Evolutionary conservation across 2,329 filamentous ascomycete species (phyloP), one percentile per base, ranked within the genome.

Genomic region (Acarospora socialis): DNA sequence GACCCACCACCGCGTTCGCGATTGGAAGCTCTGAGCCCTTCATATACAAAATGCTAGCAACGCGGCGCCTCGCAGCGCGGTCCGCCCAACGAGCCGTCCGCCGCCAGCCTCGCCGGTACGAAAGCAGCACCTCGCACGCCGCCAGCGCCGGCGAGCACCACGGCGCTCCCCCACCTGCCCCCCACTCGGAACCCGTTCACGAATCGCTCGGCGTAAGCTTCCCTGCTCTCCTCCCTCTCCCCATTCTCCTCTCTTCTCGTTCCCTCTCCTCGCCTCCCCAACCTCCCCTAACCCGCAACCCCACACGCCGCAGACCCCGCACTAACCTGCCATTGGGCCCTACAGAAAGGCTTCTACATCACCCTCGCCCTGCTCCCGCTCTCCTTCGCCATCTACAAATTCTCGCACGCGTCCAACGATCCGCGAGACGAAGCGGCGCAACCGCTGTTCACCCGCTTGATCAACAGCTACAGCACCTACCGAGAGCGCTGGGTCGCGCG

Each of bases 231-330:
- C 7, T n/a, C 5, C 5, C 5, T n/a, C 15, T 28, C 10, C 13
- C 26, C 17, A 26, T 13, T 3, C 6, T 5, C 13, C 7, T 13
- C 8, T 19, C 18, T 21, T 7, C 7, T 16, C 34, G 10, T 26
- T 18, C 6, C 1, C 8, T 7, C 12, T 15, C 7, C 23, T 41
- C 15, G 37, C 37, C 43, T 21, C 23, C 3, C 27, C 28, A 10
- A 38, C 34, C 15, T 32, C 46, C 2, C 51, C 49, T 4, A 65
- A 62, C 51, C 76, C 77, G 34, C 72, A 65, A 59, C 84, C 84
- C 34, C 66, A 1, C 72, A 70, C 5, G 60, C 50, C 29, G 3
- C 15, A 28, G 25, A 39, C 27, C 26, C 28, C 28, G 23, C 33
- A 26, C 12, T 28, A 35, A 32, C 45, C 51, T 38, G 20, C 38